Percentiles rank a stretch among this genome's conserved stretches.
phyloP scores from a whole-genome alignment of 2,329 filamentous ascomycete species.

The Nemania sp. region DNA sequence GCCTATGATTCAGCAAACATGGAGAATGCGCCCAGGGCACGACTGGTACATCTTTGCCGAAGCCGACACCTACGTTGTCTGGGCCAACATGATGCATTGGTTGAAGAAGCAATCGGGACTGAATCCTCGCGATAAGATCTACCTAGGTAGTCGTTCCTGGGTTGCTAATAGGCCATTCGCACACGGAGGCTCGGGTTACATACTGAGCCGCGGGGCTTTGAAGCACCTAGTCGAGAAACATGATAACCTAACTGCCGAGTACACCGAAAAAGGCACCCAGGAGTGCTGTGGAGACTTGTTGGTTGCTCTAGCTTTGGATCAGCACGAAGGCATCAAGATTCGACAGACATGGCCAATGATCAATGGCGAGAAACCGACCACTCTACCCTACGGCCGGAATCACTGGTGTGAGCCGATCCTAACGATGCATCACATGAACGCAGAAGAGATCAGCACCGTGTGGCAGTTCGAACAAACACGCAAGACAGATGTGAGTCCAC shows the following conservation, averaged over 20 bases:
- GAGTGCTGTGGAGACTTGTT: conserved; percentile 66
- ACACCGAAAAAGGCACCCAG: conserved; percentile 58
- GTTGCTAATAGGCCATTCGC: conserved; percentile 62
- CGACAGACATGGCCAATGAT: conserved; percentile 64
- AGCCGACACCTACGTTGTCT: conserved; percentile 69
- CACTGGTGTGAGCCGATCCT: conserved; percentile 70
- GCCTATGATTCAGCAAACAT: conserved; percentile 68
- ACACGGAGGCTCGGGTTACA: conserved; percentile 69
- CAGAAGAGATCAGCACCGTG: conserved; percentile 63
- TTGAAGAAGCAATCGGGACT: conserved; percentile 56
- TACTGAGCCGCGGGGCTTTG: conserved; percentile 65
- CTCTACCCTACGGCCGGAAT: conserved; percentile 60
- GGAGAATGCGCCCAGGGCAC: conserved; percentile 63
- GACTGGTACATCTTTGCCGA: conserved; percentile 73
- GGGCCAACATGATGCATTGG: conserved; percentile 65
- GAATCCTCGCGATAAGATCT: conserved; percentile 59
- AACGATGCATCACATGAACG: conserved; percentile 67
- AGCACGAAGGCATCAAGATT: conserved; percentile 59
- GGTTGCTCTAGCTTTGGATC: conserved; percentile 61
- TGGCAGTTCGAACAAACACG: conserved; percentile 67
- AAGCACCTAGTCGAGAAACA: conserved; percentile 59
- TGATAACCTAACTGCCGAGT: conserved; percentile 58
- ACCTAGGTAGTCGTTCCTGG: conserved; percentile 64
- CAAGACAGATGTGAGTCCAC: conserved; percentile 55
- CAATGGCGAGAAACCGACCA: conserved; percentile 66